Evolutionary conservation across 768 basidiomycete genomes (phyloP), one percentile per base, ranked within the genome.

Genomic region (Tulasnella sp.): DNA sequence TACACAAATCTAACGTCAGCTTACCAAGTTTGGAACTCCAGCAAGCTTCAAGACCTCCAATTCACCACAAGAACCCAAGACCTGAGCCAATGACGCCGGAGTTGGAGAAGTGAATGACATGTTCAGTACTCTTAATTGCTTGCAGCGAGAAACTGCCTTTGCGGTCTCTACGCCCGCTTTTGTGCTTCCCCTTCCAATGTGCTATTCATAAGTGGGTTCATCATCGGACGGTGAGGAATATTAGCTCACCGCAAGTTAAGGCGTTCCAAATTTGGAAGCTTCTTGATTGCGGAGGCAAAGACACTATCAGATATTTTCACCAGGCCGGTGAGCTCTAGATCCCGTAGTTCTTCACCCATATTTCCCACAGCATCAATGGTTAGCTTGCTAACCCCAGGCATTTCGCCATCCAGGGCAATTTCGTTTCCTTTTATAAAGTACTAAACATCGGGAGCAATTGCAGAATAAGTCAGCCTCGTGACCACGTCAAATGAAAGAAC

Each of bases 41-140:
- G 81, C 78, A 4, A 79, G 62, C 59, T 83, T 83, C 35, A 83
- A 60, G 0, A 75, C 71, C 57, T 76, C 68, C 15, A 83, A 55
- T 7, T 66, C 57, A 19, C 58, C 56, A 53, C 72, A 70, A 41
- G 59, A 63, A 3, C 63, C 58, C 0, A 78, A 60, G 15, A 79
- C 57, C 7, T 69, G 64, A 1, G 68, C 65, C 6, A 83, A 59
- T 13, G 75, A 71, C 1, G 56, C 51, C 0, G 79, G 75, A 1
- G 73, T 63, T 4, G 72, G 70, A 3, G 74, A 67, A 2, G 82
- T 84, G 53, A 77, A 76, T 57, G 72, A 81, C 31, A 83, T 60
- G 56, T 83, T 82, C 41, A 80, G 58, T 0, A 65, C 61, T 10
- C 59, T 66, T 29, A 84, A 67, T 15, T 44, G 33, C 13, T 58